Evolutionary conservation across 139 green algal genomes (phyloP).

Genomic region (Chlorella sp.): DNA sequence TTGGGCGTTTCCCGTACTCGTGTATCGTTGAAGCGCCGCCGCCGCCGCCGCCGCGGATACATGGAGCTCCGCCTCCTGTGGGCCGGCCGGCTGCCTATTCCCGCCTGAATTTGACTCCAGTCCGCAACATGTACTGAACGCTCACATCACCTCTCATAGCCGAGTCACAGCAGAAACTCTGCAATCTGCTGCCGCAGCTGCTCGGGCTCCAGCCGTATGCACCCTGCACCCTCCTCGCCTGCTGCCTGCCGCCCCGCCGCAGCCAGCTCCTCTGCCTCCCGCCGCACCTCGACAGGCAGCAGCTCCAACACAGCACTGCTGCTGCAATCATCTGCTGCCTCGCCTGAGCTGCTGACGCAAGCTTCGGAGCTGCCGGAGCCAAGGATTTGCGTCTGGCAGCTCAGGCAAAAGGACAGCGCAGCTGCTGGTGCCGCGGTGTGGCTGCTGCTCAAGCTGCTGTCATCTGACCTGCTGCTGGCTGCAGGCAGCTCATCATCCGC

Average conservation of each 20-base stretch:
- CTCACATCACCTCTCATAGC: too few species aligned
- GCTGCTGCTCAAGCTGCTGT: background rate
- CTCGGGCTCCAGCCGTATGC: too few species aligned
- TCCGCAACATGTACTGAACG: too few species aligned
- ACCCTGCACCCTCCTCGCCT: background rate
- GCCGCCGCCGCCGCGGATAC: too few species aligned
- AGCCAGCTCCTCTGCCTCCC: background rate
- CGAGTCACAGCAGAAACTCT: slow-evolving; percentile 20
- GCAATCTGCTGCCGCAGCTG: slow-evolving; percentile 17
- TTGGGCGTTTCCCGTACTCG: too few species aligned
- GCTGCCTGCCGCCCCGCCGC: background rate
- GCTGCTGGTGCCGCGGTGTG: slow-evolving; percentile 5
- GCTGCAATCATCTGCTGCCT: background rate
- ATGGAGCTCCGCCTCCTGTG: too few species aligned
- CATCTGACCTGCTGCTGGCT: background rate
- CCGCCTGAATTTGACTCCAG: too few species aligned
- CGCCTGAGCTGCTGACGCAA: background rate
- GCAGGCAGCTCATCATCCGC: slow-evolving; percentile 26
- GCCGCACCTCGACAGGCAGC: background rate
- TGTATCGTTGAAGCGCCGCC: too few species aligned
- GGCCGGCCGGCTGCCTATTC: too few species aligned
- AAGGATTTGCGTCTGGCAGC: slow-evolving; percentile 22
- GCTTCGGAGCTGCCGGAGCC: background rate
- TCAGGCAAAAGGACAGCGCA: slow-evolving; percentile 13
- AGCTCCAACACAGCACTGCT: background rate